Evolutionary conservation across 345 rosid species (phyloP).

Genomic region (Brassica carinata): DNA sequence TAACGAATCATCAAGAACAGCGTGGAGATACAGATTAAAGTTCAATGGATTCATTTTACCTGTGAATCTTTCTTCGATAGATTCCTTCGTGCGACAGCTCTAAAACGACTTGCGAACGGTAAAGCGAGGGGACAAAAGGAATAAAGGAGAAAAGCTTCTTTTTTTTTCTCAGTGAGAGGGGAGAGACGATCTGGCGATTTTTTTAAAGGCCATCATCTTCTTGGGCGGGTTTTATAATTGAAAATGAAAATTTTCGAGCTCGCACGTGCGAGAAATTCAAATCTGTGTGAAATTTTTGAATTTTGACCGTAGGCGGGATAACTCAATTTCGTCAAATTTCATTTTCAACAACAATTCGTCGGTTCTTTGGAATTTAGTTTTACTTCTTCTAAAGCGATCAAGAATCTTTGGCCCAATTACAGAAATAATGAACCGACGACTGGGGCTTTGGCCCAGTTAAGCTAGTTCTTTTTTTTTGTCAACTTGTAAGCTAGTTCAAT

Average conservation of each 20-base stretch:
- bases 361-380: background rate
- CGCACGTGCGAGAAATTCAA: conserved; percentile 29
- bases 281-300: conserved; percentile 25
- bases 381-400: background rate
- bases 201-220: conserved; percentile 14
- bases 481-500: too few relatives aligned
- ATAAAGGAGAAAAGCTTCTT: conserved; percentile 18
- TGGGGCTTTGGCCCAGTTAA: too few relatives aligned
- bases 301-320: conserved; percentile 38
- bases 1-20: conserved; percentile 3
- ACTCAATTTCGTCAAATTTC: conserved; percentile 7
- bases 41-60: conserved; percentile 9
- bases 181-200: conserved; percentile 40
- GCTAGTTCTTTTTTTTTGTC: too few relatives aligned
- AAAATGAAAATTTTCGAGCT: conserved; percentile 32
- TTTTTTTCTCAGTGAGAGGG: background rate
- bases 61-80: conserved; percentile 11
- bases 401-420: background rate
- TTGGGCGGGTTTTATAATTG: conserved; percentile 42
- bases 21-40: background rate
- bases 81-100: conserved; percentile 26
- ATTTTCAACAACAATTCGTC: background rate
- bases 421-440: too few relatives aligned
- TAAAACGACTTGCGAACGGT: conserved; percentile 2
- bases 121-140: conserved; percentile 26